Evolutionary conservation across 331 rosid species (phyloP).

Genomic region (Acacia concinna): DNA sequence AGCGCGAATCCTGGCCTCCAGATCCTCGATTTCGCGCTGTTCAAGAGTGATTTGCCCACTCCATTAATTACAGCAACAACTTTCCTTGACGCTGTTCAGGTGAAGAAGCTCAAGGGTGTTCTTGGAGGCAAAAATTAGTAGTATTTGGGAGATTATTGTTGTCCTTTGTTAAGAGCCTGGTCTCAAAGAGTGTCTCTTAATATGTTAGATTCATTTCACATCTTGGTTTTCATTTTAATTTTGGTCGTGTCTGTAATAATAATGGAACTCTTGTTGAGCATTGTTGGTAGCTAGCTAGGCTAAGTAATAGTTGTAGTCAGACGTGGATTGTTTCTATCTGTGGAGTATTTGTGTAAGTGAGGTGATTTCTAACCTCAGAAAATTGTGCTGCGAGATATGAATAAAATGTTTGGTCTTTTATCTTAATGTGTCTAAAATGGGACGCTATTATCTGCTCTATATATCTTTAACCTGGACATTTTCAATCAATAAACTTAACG

Average conservation of each 20-base stretch:
- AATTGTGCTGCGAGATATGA: neutral
- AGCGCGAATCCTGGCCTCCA: slow-evolving; percentile 56
- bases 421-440: neutral
- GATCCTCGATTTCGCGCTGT: slow-evolving; percentile 46
- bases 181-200: neutral
- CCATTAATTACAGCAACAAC: slow-evolving; percentile 36
- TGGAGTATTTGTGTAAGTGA: neutral
- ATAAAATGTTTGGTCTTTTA: neutral
- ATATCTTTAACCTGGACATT: neutral
- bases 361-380: neutral
- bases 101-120: slow-evolving; percentile 54
- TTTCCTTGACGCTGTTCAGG: slow-evolving; percentile 42
- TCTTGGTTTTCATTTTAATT: neutral
- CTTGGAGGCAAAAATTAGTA: slow-evolving; percentile 45
- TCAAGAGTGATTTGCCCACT: slow-evolving; percentile 43
- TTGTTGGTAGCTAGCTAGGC: neutral
- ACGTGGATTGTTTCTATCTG: neutral
- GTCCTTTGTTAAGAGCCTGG: neutral
- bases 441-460: neutral
- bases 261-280: neutral
- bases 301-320: neutral
- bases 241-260: neutral
- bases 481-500: neutral
- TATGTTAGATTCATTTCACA: neutral
- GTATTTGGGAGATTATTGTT: neutral